Evolutionary conservation across 352 stramenopile species (phyloP).

Genomic region (Phytophthora megakarya): DNA sequence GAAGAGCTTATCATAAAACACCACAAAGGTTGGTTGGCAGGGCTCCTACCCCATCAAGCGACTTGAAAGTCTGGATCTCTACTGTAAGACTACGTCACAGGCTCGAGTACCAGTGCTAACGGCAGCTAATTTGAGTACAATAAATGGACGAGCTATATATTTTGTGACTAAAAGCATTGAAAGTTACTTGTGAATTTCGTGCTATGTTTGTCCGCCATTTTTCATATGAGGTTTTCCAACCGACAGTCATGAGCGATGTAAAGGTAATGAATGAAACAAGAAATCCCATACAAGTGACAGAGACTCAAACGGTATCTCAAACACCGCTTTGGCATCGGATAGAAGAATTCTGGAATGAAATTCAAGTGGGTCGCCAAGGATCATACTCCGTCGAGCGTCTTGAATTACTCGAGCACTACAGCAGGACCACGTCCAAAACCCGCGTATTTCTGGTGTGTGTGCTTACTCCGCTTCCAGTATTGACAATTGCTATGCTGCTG

Average conservation of each 20-base stretch:
- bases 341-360: conserved; percentile 14
- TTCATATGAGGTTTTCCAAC: background rate
- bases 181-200: too few species aligned
- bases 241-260: background rate
- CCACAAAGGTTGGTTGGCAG: conserved; percentile 4
- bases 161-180: too few species aligned
- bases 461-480: conserved; percentile 3
- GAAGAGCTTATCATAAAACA: too few species aligned
- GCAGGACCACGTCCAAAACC: conserved; percentile 4
- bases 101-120: background rate
- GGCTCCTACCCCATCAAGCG: conserved; percentile 1
- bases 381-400: conserved; percentile 22
- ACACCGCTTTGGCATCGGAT: background rate
- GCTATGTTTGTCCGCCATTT: too few species aligned
- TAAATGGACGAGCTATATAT: too few species aligned
- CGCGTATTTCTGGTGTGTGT: conserved; percentile 6
- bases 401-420: conserved; percentile 10
- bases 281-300: background rate
- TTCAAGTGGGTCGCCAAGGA: conserved; percentile 19
- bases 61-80: conserved; percentile 1
- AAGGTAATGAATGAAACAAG: background rate
- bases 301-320: background rate
- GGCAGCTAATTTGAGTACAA: too few species aligned
- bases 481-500: conserved; percentile 9
- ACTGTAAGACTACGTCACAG: conserved; percentile 3